A percentile compares a stretch with the other conserved stretches of the same genome.
These are phyloP conservation scores for Aspergillus nomiae DNA, from an alignment of 2,329 filamentous ascomycete species.

Conservation along the genomic window DNA sequence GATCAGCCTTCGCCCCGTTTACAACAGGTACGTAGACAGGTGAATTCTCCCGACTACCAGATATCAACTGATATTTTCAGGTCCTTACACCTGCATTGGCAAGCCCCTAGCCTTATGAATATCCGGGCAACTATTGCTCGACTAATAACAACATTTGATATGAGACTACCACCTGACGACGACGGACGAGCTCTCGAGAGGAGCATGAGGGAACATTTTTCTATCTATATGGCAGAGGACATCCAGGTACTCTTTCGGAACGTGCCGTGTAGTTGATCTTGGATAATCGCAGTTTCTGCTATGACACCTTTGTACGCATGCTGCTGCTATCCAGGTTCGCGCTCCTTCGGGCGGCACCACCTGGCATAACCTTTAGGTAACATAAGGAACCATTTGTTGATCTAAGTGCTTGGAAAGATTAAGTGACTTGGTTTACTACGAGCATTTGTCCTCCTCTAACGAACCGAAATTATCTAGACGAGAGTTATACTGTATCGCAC, in stretches of 20 bases:
- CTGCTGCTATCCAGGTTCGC: too few relatives aligned
- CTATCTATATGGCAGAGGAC: background rate
- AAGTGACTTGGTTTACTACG: background rate
- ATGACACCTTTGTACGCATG: background rate
- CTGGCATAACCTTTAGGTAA: background rate
- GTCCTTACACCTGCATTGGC: constrained; percentile 8
- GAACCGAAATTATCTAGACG: background rate
- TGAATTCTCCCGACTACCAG: background rate
- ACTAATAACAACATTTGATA: constrained; percentile 5
- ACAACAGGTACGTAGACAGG: constrained; percentile 25
- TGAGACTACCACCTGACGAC: constrained; percentile 1
- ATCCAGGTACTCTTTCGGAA: background rate
- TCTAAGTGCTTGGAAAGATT: background rate
- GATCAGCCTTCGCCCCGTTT: constrained; percentile 39
- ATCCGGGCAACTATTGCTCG: constrained; percentile 8
- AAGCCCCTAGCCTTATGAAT: constrained; percentile 7
- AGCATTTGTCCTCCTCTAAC: background rate
- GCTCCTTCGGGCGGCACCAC: background rate
- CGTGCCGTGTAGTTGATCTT: background rate
- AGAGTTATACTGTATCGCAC: background rate
- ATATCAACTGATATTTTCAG: background rate
- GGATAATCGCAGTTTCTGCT: background rate
- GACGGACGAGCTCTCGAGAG: constrained; percentile 5
- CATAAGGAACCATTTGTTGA: background rate
- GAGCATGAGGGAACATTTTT: constrained; percentile 7